These are phyloP conservation scores for Teunomyces tritomae DNA, from an alignment of 805 yeast genomes.

Conservation along the genomic window DNA sequence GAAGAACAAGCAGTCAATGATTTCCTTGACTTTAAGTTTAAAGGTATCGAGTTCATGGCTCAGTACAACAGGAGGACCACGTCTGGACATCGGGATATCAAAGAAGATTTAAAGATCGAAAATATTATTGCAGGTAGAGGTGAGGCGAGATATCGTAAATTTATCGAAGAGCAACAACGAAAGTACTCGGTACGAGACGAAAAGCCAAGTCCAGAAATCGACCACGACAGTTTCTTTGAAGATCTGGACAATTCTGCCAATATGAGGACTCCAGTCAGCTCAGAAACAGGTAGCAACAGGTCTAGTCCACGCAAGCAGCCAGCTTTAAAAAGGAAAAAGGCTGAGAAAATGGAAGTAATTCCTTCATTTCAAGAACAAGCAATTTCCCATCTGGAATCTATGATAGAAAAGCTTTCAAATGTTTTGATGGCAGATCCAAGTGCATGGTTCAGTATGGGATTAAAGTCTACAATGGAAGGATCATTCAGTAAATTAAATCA, in stretches of 20 bases:
- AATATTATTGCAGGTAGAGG: conserved; percentile 26
- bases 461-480: conserved; percentile 6
- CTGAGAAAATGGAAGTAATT: not conserved
- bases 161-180: conserved; percentile 24
- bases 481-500: not conserved
- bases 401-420: not conserved
- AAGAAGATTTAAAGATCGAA: conserved; percentile 21
- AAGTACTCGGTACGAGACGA: conserved; percentile 12
- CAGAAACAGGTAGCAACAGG: conserved; percentile 1
- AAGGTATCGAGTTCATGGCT: conserved; percentile 6
- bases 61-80: conserved; percentile 1
- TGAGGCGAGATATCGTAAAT: conserved; percentile 17
- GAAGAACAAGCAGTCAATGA: conserved; percentile 22
- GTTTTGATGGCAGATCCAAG: conserved; percentile 7
- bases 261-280: not conserved
- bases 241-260: conserved; percentile 1
- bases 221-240: not conserved
- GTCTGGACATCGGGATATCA: not conserved
- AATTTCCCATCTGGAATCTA: not conserved
- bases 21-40: conserved; percentile 10
- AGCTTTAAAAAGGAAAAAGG: not conserved
- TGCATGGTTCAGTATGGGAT: conserved; percentile 11
- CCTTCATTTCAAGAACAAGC: not conserved
- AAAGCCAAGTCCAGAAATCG: not conserved
- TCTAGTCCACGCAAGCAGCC: conserved; percentile 3